phyloP scores from a whole-genome alignment of 495 filamentous ascomycete species.

The Penicillium riverlandense region DNA sequence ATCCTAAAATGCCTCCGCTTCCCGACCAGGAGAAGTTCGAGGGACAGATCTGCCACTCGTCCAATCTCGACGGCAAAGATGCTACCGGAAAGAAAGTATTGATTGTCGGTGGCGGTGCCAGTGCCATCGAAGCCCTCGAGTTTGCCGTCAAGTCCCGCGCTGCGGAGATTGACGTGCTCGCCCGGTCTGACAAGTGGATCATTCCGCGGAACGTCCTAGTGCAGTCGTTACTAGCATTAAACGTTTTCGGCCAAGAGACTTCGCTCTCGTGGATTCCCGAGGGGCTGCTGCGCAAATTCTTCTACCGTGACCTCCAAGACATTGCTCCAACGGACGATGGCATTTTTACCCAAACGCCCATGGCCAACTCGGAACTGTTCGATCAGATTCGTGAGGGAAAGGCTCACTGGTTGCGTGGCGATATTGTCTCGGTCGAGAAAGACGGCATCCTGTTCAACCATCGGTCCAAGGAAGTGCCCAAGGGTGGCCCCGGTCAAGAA shows the following conservation, averaged over 20 bases:
- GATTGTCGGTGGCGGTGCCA: constrained; percentile 73
- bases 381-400: constrained; percentile 67
- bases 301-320: constrained; percentile 79
- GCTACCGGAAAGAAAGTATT: constrained; percentile 66
- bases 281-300: constrained; percentile 63
- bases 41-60: constrained; percentile 66
- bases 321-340: constrained; percentile 59
- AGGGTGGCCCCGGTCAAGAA: constrained; percentile 61
- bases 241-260: constrained; percentile 75
- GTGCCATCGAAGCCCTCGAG: constrained; percentile 77
- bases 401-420: constrained; percentile 74
- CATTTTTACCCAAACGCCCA: constrained; percentile 72
- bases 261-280: constrained; percentile 72
- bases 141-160: constrained; percentile 65
- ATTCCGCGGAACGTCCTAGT: constrained; percentile 73
- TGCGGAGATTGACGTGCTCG: constrained; percentile 61
- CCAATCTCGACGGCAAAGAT: constrained; percentile 61
- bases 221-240: constrained; percentile 65
- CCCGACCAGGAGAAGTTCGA: constrained; percentile 59
- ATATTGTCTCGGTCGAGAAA: constrained; percentile 59
- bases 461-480: constrained; percentile 63
- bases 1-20: constrained; percentile 62
- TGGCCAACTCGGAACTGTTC: constrained; percentile 79
- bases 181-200: constrained; percentile 82
- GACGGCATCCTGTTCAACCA: constrained; percentile 63